Base-by-base conservation (phyloP, 176 grass and related monocot genomes). In the Puya raimondii region DNA sequence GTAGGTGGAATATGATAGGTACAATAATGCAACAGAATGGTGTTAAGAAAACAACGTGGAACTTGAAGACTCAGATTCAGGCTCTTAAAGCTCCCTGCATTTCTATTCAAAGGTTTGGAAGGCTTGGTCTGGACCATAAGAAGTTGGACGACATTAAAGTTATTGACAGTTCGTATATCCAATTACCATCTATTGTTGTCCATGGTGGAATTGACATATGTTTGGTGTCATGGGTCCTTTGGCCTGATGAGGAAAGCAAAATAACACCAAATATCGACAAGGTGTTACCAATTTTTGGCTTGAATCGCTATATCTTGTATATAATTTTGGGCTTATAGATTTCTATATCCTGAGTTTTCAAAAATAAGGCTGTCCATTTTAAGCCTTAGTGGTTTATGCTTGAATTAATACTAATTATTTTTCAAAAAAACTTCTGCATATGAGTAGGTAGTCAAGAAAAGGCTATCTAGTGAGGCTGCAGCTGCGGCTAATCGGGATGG, bases 161-260 rank as follows among this genome's bases (percentile, higher is more conserved):
- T 66, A 59, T 87, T 65, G 86, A 92, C 70, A 83, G 64, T 81
- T 85, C 81, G 3, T 91, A 85, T 92, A 53, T 96, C 56, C 80
- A 76, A 49, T 47, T 96, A 70, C 81, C 81, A 69, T 71, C 83
- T 82, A 72, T 92, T 22, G 78, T 53, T 80, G 75, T 96, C 64
- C 76, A 86, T 69, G 80, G 74, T 79, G 88, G 86, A 74, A 73
- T 88, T 23, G 92, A 96, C 76, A 82, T 89, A 63, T 86, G 86
- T 61, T 83, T 96, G 73, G 64, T 78, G 18, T 76, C 86, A 7
- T 96, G 92, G 92, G 82, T 96, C 70, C 84, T 96, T 64, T 92
- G 83, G 88, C 92, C 92, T 74, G 92, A 96, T 49, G 88, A 92
- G 81, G 88, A 96, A 73, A 92, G 86, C 81, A 92, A 87, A 84